Evolutionary conservation across 805 yeast genomes (phyloP).

Genomic region (Wickerhamiella occidentalis): DNA sequence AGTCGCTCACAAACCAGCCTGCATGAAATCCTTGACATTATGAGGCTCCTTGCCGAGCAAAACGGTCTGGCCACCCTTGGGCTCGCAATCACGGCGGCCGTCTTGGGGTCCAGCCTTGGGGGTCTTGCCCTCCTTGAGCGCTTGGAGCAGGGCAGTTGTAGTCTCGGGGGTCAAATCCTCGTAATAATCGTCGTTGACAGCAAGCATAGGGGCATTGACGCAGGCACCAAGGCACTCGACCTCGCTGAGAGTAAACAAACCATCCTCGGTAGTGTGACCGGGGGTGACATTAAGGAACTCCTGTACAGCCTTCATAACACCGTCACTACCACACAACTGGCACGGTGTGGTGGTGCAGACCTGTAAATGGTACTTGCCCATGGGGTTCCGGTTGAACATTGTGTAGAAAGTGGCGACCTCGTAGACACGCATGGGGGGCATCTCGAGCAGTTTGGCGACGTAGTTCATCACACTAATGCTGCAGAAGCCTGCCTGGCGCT

Average conservation of each 20-base stretch:
- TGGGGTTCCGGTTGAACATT: slow-evolving; percentile 76
- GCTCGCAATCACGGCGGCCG: slow-evolving; percentile 65
- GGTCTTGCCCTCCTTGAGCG: slow-evolving; percentile 49
- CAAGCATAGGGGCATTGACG: slow-evolving; percentile 83
- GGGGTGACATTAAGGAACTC: slow-evolving; percentile 51
- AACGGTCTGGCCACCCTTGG: slow-evolving; percentile 55
- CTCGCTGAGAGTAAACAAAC: slow-evolving; percentile 67
- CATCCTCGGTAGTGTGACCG: slow-evolving; percentile 67
- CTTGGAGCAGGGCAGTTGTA: slow-evolving; percentile 47
- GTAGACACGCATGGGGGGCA: slow-evolving; percentile 91
- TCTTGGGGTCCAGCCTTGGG: slow-evolving; percentile 58
- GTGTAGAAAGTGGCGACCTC: slow-evolving; percentile 89
- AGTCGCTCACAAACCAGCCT: slow-evolving; percentile 3
- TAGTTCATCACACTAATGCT: slow-evolving; percentile 82
- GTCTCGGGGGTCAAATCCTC: slow-evolving; percentile 69
- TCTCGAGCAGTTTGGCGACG: slow-evolving; percentile 69
- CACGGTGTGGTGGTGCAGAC: slow-evolving; percentile 88
- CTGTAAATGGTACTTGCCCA: slow-evolving; percentile 74
- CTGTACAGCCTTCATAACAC: slow-evolving; percentile 58
- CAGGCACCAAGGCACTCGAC: slow-evolving; percentile 90
- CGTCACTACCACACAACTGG: slow-evolving; percentile 71
- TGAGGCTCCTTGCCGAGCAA: slow-evolving; percentile 49
- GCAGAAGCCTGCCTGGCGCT: slow-evolving; percentile 76
- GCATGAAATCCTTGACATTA: slow-evolving; percentile 34
- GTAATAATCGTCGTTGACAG: slow-evolving; percentile 67